Percentiles rank a stretch among this genome's conserved stretches.
phyloP scores from a whole-genome alignment of 352 stramenopile genomes.

The Globisporangium barbulae region DNA sequence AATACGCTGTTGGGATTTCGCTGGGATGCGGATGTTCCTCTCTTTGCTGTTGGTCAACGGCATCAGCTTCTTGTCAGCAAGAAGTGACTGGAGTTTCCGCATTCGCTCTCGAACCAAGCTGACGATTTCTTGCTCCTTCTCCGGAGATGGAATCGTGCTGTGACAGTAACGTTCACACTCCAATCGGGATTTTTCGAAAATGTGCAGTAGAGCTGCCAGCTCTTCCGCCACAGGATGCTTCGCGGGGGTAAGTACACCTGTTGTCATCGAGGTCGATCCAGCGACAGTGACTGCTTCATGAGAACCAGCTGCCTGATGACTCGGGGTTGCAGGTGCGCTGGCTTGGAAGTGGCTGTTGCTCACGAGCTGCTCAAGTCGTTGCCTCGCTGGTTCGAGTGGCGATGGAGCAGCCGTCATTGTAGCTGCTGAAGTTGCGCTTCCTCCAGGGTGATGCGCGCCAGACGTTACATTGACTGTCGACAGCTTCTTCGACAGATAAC shows the following conservation, averaged over 20 bases:
- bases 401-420: neutral
- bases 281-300: slow-evolving; percentile 3
- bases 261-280: neutral
- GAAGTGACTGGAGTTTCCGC: slow-evolving; percentile 60
- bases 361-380: slow-evolving; percentile 12
- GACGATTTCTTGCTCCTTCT: slow-evolving; percentile 82
- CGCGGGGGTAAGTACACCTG: neutral
- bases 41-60: slow-evolving; percentile 66
- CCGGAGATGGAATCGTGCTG: slow-evolving; percentile 43
- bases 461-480: neutral
- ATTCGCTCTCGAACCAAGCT: slow-evolving; percentile 70
- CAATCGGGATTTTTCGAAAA: slow-evolving; percentile 60
- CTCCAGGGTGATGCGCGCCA: slow-evolving; percentile 2
- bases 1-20: slow-evolving; percentile 76
- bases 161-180: slow-evolving; percentile 79
- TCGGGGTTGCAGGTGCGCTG: neutral
- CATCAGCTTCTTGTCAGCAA: slow-evolving; percentile 70
- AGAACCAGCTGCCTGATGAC: slow-evolving; percentile 2
- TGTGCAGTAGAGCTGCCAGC: slow-evolving; percentile 50
- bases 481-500: slow-evolving; percentile 54
- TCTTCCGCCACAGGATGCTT: slow-evolving; percentile 34
- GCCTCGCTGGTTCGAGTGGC: slow-evolving; percentile 17
- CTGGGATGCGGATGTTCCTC: slow-evolving; percentile 69
- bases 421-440: neutral
- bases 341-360: slow-evolving; percentile 2